Base-by-base conservation (phyloP, 352 stramenopile species). In the Pythium inflatum region DNA sequence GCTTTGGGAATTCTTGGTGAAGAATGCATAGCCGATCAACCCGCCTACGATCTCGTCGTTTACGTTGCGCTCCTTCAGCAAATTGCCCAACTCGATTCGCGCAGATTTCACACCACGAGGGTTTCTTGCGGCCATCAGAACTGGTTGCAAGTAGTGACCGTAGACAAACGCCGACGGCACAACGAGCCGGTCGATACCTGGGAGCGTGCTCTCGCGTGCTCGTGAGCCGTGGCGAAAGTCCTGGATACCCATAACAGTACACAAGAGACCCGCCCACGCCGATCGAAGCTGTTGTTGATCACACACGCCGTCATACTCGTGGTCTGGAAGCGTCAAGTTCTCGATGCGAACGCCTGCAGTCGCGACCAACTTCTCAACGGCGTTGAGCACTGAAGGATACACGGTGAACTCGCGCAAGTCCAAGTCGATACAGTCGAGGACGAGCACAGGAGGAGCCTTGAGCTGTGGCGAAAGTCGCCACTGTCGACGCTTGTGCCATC, bases 371-470 rank as follows among this genome's bases (percentile, higher is more conserved):
- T 61, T 61, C 36, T 61, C 53, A 5, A 61, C 33, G 5, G 33
- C 24, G 33, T 61, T 61, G 20, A 61, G 20, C 22, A 61, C 53
- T 5, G 53, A 61, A n/a, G 53, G 53, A 48, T 61, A 49, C 2
- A 61, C 13, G 5, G 53, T 61, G n/a, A 48, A 61, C 34, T 30
- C 53, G n/a, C 53, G 33, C 53, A 61, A 25, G 33, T 61, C 53
- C 6, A 61, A 16, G 22, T 61, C 53, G 1, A 61, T 7, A 61
- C 53, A 31, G 33, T 61, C 53, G 33, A 61, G 25, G 8, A 30
- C 7, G 20, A 61, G 18, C 18, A 49, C 22, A 3, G 53, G 53
- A 7, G 53, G 53, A 4, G 53, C 53, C 24, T 22, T 46, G 24
- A 61, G 33, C 22, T 24, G 33, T 4, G 53, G 53, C 11, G 9